These are phyloP conservation scores for Linanthus parryae DNA, from an alignment of 148 eudicot species.

Conservation along the genomic window DNA sequence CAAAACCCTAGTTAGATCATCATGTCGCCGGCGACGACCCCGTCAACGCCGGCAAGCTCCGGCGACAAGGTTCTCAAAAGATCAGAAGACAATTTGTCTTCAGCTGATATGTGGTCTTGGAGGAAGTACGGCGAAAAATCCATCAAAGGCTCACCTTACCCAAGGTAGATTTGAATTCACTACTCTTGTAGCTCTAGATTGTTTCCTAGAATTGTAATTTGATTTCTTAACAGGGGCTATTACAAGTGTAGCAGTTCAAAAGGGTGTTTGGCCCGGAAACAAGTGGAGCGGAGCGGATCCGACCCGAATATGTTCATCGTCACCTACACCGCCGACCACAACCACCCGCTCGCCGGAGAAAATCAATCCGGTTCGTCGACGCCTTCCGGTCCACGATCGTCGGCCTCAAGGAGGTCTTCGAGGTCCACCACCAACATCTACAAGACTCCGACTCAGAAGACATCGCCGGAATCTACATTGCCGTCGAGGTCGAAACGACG, in stretches of 20 bases:
- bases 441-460: neutral
- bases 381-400: no score
- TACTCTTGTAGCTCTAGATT: no score
- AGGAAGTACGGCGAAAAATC: slow-evolving; percentile 84
- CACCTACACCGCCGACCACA: slow-evolving; percentile 71
- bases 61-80: no score
- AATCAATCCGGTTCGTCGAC: slow-evolving; percentile 28
- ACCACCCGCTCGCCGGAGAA: slow-evolving; percentile 75
- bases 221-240: slow-evolving; percentile 48
- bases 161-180: slow-evolving; percentile 46
- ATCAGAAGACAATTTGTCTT: no score
- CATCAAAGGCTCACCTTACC: slow-evolving; percentile 85
- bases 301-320: slow-evolving; percentile 43
- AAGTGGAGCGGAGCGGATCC: slow-evolving; percentile 58
- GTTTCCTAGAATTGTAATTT: neutral
- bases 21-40: no score
- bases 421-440: neutral
- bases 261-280: slow-evolving; percentile 76
- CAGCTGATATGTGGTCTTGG: slow-evolving; percentile 77
- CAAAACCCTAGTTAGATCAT: no score
- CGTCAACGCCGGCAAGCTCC: no score
- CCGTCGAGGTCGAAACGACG: no score
- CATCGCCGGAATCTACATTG: no score
- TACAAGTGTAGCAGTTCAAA: slow-evolving; percentile 68
- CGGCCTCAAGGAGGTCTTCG: slow-evolving; percentile 9